Evolutionary conservation across 108 stramenopile genomes (phyloP).

Genomic region (Fragilariopsis cylindrus): DNA sequence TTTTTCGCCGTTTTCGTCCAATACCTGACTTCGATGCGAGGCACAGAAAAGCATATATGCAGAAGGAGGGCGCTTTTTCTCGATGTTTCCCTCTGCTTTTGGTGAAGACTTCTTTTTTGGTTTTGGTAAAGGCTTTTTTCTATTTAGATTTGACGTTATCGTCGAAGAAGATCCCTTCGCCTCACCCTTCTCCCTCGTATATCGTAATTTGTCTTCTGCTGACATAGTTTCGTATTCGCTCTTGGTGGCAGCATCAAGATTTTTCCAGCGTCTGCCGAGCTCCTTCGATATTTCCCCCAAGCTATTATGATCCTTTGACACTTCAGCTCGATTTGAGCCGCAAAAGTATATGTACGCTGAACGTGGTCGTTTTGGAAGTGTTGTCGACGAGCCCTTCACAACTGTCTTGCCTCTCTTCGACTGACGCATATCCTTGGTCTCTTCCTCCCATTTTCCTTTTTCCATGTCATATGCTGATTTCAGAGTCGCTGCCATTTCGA

Average conservation of each 20-base stretch:
- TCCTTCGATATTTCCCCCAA: conserved; percentile 57
- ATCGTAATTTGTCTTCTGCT: conserved; percentile 8
- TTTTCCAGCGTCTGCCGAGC: conserved; percentile 52
- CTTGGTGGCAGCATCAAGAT: conserved; percentile 17
- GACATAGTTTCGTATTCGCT: conserved; percentile 36
- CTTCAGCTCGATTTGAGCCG: conserved; percentile 40
- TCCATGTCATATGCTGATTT: conserved; percentile 35
- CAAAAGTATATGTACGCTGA: conserved; percentile 62
- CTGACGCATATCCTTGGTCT: conserved; percentile 10
- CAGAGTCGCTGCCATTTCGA: conserved; percentile 35
- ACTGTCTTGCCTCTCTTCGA: conserved; percentile 11
- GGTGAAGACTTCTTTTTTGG: not conserved
- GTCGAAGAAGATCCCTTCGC: not conserved
- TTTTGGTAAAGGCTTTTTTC: not conserved
- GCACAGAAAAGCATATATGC: conserved; percentile 60
- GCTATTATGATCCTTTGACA: conserved; percentile 8
- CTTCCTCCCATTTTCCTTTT: conserved; percentile 16
- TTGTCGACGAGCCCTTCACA: conserved; percentile 1
- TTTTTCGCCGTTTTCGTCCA: conserved; percentile 44
- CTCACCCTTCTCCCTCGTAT: conserved; percentile 7
- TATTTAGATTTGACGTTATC: not conserved
- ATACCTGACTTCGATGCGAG: conserved; percentile 31
- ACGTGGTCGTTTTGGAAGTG: conserved; percentile 21
- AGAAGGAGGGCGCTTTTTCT: conserved; percentile 27
- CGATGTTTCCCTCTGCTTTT: not conserved